These are phyloP conservation scores for Silene latifolia DNA, from an alignment of 148 eudicot genomes.

Conservation along the genomic window DNA sequence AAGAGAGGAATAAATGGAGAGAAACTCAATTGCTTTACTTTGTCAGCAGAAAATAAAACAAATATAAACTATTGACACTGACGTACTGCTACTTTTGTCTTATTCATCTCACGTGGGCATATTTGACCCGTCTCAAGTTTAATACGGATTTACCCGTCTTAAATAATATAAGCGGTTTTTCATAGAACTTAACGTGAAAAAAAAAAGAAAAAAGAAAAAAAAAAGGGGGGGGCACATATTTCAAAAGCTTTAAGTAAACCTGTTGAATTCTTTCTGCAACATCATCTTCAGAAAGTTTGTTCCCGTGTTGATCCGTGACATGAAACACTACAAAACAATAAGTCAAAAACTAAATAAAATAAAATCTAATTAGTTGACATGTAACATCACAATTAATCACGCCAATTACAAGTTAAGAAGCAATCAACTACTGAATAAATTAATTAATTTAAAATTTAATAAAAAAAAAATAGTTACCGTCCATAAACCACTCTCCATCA, in stretches of 20 bases:
- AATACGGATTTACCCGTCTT: too few species aligned
- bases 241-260: constrained; percentile 29
- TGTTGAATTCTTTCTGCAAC: constrained; percentile 73
- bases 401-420: not conserved
- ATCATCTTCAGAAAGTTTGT: constrained; percentile 60
- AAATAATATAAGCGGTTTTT: too few species aligned
- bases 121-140: too few species aligned
- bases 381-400: constrained; percentile 14
- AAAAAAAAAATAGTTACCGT: constrained; percentile 35
- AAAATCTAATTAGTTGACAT: not conserved
- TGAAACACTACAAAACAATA: constrained; percentile 49
- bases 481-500: constrained; percentile 79
- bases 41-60: too few species aligned
- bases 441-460: not conserved
- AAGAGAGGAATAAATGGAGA: too few species aligned
- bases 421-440: not conserved
- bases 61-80: too few species aligned
- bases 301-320: constrained; percentile 73
- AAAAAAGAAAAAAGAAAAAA: not conserved
- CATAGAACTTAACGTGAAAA: not conserved
- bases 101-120: too few species aligned
- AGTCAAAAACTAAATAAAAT: not conserved
- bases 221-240: not conserved
- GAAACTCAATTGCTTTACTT: too few species aligned
- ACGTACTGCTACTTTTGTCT: too few species aligned